phyloP scores from a whole-genome alignment of 140 eudicot genomes.

The Cichorium intybus region DNA sequence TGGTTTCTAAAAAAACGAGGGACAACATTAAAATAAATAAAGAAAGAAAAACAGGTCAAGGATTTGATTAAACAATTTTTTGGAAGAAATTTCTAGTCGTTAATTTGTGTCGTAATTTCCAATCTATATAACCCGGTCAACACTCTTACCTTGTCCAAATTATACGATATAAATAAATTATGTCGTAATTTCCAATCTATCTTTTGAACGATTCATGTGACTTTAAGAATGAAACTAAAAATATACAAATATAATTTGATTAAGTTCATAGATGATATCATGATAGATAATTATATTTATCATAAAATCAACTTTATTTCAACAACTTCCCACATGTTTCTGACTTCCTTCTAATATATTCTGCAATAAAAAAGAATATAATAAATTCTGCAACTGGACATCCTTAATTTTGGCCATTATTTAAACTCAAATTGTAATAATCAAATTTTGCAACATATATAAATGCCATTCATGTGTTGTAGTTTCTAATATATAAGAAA shows the following conservation, averaged over 20 bases:
- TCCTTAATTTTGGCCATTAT: not conserved
- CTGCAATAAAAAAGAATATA: not conserved
- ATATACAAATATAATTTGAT: not conserved
- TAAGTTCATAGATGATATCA: not conserved
- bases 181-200: no score
- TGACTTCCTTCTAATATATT: not conserved
- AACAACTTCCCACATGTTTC: not conserved
- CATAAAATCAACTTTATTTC: not conserved
- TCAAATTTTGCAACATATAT: not conserved
- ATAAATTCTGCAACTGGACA: not conserved
- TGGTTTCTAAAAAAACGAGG: not conserved
- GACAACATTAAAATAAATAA: slow-evolving; percentile 6
- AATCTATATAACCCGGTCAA: not conserved
- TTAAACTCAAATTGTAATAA: not conserved
- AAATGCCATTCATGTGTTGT: not conserved
- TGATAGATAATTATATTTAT: not conserved
- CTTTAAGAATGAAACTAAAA: not conserved
- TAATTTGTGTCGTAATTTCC: not conserved
- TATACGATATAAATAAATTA: not conserved
- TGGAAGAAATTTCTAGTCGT: slow-evolving; percentile 3
- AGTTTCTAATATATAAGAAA: not conserved
- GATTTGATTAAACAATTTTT: not conserved
- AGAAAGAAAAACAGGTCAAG: not conserved
- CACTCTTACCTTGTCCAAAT: not conserved
- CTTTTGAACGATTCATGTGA: not conserved